Conservation (phyloP, 306 rosid species). For the Pyrus communis region DNA sequence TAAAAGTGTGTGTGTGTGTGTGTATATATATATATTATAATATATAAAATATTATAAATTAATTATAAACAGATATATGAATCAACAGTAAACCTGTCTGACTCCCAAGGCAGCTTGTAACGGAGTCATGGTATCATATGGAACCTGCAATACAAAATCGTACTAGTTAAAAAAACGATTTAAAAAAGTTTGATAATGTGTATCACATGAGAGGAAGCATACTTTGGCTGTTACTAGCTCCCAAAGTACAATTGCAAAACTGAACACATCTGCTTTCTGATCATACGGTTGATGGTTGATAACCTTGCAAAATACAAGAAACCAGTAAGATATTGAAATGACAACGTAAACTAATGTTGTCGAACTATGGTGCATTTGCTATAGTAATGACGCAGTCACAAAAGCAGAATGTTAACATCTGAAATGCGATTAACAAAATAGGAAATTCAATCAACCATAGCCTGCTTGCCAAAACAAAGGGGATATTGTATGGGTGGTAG, state of each 20-base stretch:
- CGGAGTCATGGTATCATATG: slow-evolving; percentile 98
- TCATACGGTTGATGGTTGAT: slow-evolving; percentile 97
- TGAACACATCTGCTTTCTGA: slow-evolving; percentile 96
- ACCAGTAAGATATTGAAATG: slow-evolving; percentile 20
- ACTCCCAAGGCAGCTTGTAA: slow-evolving; percentile 99
- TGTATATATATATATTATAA: no score
- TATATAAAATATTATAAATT: not conserved
- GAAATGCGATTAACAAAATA: not conserved
- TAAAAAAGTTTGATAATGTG: not conserved
- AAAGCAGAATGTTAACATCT: not conserved
- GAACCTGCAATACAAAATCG: slow-evolving; percentile 55
- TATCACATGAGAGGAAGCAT: slow-evolving; percentile 5
- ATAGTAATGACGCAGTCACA: not conserved
- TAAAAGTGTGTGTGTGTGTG: no score
- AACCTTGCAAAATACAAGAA: slow-evolving; percentile 50
- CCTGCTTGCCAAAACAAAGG: not conserved
- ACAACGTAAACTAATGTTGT: not conserved
- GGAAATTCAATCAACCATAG: not conserved
- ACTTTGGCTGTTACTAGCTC: slow-evolving; percentile 97
- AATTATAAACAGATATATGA: not conserved
- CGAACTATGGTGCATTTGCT: not conserved
- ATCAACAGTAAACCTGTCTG: slow-evolving; percentile 63
- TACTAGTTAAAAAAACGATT: not conserved
- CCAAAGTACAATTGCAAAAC: slow-evolving; percentile 95
- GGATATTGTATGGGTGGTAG: not conserved